Percentiles rank a stretch among this genome's conserved stretches.
Evolutionary conservation across 805 yeast genomes (phyloP).

Genomic region (Suhomyces tanzawaensis): DNA sequence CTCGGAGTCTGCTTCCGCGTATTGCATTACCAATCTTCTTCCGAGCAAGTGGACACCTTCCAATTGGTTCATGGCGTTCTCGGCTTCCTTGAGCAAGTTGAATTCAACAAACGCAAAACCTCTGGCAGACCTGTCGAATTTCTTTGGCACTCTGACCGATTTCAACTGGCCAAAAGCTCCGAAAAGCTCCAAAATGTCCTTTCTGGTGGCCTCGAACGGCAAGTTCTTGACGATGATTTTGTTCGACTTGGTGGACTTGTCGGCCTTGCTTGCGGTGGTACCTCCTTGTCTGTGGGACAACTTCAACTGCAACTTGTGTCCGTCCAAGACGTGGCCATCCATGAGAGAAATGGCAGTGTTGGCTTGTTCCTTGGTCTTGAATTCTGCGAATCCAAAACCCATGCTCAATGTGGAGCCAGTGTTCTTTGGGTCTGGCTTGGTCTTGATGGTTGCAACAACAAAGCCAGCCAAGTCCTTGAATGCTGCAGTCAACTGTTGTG

Average conservation of each 20-base stretch:
- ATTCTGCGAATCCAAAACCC: slow-evolving; percentile 98
- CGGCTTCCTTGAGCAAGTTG: slow-evolving; percentile 82
- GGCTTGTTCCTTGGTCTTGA: slow-evolving; percentile 75
- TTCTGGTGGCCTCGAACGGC: slow-evolving; percentile 93
- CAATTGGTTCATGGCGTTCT: slow-evolving; percentile 86
- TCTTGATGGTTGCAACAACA: slow-evolving; percentile 75
- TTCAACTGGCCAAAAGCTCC: slow-evolving; percentile 93
- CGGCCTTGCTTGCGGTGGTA: slow-evolving; percentile 17
- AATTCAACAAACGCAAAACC: slow-evolving; percentile 98
- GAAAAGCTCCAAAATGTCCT: slow-evolving; percentile 88
- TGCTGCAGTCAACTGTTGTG: slow-evolving; percentile 50
- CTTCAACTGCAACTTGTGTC: slow-evolving; percentile 87
- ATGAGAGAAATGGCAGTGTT: slow-evolving; percentile 66
- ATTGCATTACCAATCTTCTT: slow-evolving; percentile 89
- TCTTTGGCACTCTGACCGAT: slow-evolving; percentile 93
- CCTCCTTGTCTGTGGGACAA: slow-evolving; percentile 73
- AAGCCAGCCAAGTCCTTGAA: slow-evolving; percentile 79
- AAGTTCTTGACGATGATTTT: slow-evolving; percentile 93
- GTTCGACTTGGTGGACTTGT: slow-evolving; percentile 45
- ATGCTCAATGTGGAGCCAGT: slow-evolving; percentile 70
- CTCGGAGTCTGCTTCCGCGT: slow-evolving; percentile 77
- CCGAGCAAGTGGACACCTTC: slow-evolving; percentile 97
- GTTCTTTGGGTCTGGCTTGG: slow-evolving; percentile 82
- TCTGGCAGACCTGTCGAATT: slow-evolving; percentile 90
- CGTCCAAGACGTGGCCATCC: slow-evolving; percentile 79